Conservation (phyloP, 306 rosid genomes). For the Pueraria montana region DNA sequence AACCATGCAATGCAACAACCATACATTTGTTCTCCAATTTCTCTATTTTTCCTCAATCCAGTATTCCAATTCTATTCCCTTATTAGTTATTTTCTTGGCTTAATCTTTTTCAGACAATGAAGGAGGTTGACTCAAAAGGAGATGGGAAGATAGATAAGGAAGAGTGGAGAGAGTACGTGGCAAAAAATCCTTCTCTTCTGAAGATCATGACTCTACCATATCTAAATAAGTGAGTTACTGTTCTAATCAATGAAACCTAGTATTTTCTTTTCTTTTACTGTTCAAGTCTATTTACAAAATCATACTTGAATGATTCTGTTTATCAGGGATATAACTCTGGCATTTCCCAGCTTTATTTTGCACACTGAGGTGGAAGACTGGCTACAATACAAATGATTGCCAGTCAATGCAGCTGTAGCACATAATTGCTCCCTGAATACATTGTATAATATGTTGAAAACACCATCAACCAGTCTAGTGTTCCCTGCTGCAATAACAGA, state of each 20-base stretch:
- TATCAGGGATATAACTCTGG: slow-evolving; percentile 76
- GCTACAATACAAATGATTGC: background rate
- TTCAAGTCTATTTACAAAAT: background rate
- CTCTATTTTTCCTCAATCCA: background rate
- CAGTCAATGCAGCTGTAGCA: too few species aligned
- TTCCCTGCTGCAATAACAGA: background rate
- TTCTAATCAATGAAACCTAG: background rate
- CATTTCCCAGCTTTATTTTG: slow-evolving; percentile 83
- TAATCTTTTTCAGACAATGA: slow-evolving; percentile 57
- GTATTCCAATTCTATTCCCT: background rate
- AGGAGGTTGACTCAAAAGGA: slow-evolving; percentile 72
- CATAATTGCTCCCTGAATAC: background rate
- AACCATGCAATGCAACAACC: background rate
- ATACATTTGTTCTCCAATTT: slow-evolving; percentile 17
- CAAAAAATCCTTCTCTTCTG: slow-evolving; percentile 65
- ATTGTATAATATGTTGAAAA: slow-evolving; percentile 25
- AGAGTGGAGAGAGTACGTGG: slow-evolving; percentile 73
- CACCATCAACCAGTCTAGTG: too few species aligned
- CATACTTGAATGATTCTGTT: slow-evolving; percentile 16
- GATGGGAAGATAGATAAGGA: slow-evolving; percentile 79
- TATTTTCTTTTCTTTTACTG: background rate
- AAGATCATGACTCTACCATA: slow-evolving; percentile 81
- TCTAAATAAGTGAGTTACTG: slow-evolving; percentile 67
- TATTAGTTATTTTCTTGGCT: background rate
- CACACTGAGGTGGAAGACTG: slow-evolving; percentile 60